Evolutionary conservation across 768 basidiomycete genomes (phyloP), one percentile per base, ranked within the genome.

Genomic region (Daedaleopsis nitida): DNA sequence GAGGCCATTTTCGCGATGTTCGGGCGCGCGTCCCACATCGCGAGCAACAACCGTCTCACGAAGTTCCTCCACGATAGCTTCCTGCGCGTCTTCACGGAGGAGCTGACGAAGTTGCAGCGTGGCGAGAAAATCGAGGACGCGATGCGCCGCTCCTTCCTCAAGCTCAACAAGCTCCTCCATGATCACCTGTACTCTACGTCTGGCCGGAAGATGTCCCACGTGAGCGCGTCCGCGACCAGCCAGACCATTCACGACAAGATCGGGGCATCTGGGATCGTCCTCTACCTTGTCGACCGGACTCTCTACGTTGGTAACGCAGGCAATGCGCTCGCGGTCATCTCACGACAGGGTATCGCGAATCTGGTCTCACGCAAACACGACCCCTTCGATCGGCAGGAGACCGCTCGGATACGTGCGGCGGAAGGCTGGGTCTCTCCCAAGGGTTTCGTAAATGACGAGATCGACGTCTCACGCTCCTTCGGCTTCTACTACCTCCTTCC

Each of bases 1-100:
- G 92, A 96, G 72, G 93, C 93, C 13, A 79, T 99, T 19, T 97
- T 99, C 68, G 97, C 94, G 21, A 94, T 99, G 88, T 98, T 98
- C 73, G 96, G 96, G 14, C 85, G 90, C 2, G 80, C 86, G 7
- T 80, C 85, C 19, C 85, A 85, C 4, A 78, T 78, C 7, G 76
- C 77, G 23, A 83, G 77, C 66, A 86, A 86, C 55, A 92, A 90
- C 56, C 80, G 80, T 42, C 76, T 96, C 21, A 85, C 94, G 39
- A 94, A 92, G 73, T 96, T 83, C 70, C 80, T 98, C 6, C 90
- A 89, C 62, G 94, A 96, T 72, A 81, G 86, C 56, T 96, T 96
- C 70, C 74, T 89, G 9, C 66, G 74, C 5, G 81, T 83, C 32
- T 88, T 98, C 69, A 73, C 75, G 24, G 68, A 71, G 7, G 87